Conservation (phyloP, 192 early-diverging fungal genomes). For the Backusella tuberculispora region DNA sequence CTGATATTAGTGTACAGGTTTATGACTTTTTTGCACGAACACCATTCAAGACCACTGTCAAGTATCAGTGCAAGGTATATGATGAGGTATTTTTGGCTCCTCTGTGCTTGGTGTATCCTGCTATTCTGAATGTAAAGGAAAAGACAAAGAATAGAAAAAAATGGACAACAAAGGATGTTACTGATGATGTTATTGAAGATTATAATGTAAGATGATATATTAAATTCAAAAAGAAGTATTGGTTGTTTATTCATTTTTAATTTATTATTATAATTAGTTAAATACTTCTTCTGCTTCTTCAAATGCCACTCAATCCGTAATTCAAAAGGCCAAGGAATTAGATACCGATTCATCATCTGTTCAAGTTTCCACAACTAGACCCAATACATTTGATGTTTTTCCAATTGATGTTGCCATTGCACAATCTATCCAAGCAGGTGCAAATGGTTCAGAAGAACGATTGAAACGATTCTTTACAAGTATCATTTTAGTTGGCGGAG, state of each 20-base stretch:
- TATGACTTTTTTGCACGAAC: slow-evolving; percentile 81
- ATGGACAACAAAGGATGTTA: slow-evolving; percentile 24
- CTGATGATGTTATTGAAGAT: slow-evolving; percentile 43
- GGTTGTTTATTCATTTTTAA: not conserved
- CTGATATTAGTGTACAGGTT: slow-evolving; percentile 82
- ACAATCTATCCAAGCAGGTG: slow-evolving; percentile 65
- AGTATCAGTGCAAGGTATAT: slow-evolving; percentile 85
- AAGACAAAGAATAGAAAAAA: slow-evolving; percentile 30
- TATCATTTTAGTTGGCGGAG: slow-evolving; percentile 87
- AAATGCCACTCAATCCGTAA: not conserved
- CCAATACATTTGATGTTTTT: slow-evolving; percentile 39
- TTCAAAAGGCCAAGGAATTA: not conserved
- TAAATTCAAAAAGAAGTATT: not conserved
- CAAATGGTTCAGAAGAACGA: slow-evolving; percentile 64
- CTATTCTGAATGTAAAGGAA: slow-evolving; percentile 31
- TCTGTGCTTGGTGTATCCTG: slow-evolving; percentile 36
- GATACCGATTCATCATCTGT: not conserved
- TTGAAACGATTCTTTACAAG: slow-evolving; percentile 73
- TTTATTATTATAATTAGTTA: not conserved
- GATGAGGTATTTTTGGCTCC: slow-evolving; percentile 84
- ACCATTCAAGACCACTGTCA: slow-evolving; percentile 69
- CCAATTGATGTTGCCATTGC: slow-evolving; percentile 73
- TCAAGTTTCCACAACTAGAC: slow-evolving; percentile 37
- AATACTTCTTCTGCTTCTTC: not conserved
- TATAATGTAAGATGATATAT: slow-evolving; percentile 10